Conservation (phyloP, 768 basidiomycete species). For the Candolleomyces aberdarensis region DNA sequence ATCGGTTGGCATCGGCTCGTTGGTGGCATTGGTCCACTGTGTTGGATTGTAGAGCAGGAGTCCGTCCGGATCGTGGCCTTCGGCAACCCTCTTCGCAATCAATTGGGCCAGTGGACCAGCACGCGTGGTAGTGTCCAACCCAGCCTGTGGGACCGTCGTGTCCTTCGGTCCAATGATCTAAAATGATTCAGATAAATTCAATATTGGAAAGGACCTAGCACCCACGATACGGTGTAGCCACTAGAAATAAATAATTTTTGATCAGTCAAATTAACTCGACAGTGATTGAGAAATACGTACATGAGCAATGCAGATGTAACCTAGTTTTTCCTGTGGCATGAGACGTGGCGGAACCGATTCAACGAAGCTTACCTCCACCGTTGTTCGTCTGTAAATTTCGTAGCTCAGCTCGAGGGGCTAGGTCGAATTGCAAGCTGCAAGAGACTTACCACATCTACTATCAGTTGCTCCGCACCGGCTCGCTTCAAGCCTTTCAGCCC, state of each 20-base stretch:
- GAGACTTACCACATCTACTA: constrained; percentile 53
- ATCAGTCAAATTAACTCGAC: constrained; percentile 3
- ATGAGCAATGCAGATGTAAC: constrained; percentile 59
- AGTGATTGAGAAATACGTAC: constrained; percentile 28
- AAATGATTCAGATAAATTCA: not conserved
- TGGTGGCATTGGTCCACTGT: constrained; percentile 46
- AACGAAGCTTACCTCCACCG: constrained; percentile 30
- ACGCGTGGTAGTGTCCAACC: constrained; percentile 48
- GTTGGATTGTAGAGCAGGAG: constrained; percentile 46
- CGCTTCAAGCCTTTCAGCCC: constrained; percentile 46
- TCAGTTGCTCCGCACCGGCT: constrained; percentile 46
- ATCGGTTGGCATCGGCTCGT: constrained; percentile 36
- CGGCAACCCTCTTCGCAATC: constrained; percentile 42
- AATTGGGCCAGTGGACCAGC: constrained; percentile 47
- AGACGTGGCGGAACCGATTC: no score
- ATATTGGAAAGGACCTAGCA: not conserved
- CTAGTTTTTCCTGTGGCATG: no score
- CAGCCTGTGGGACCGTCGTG: constrained; percentile 53
- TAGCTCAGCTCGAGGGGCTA: not conserved
- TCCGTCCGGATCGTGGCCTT: constrained; percentile 42
- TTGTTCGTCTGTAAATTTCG: constrained; percentile 38
- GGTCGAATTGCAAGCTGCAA: not conserved
- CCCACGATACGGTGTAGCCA: constrained; percentile 44
- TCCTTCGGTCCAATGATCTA: constrained; percentile 51
- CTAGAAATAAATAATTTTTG: constrained; percentile 15